These are phyloP conservation scores for Nigrograna mackinnonii DNA, from an alignment of 2,329 filamentous ascomycete genomes.

Conservation along the genomic window DNA sequence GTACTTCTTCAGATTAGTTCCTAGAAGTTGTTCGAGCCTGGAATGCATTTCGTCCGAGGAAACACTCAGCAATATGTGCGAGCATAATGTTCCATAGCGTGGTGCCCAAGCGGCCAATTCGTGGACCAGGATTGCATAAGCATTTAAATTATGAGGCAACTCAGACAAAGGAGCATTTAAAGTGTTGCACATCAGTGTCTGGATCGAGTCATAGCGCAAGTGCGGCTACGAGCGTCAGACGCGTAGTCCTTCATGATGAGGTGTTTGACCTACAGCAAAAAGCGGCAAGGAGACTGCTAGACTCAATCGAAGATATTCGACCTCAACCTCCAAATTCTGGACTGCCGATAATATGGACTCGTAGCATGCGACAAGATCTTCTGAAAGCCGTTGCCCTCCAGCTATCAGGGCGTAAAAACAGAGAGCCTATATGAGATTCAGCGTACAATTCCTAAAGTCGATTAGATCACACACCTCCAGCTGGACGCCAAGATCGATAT, in stretches of 20 bases:
- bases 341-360: constrained; percentile 16
- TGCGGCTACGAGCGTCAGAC: too few relatives aligned
- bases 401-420: constrained; percentile 32
- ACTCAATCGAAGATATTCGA: constrained; percentile 16
- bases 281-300: constrained; percentile 25
- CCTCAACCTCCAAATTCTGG: constrained; percentile 9
- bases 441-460: background rate
- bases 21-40: too few relatives aligned
- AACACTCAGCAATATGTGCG: too few relatives aligned
- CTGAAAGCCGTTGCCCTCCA: constrained; percentile 17
- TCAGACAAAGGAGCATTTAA: too few relatives aligned
- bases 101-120: too few relatives aligned
- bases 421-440: constrained; percentile 15
- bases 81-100: too few relatives aligned
- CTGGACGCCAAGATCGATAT: constrained; percentile 23
- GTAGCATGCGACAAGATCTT: constrained; percentile 24
- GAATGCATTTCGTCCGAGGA: too few relatives aligned
- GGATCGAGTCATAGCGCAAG: too few relatives aligned
- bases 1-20: too few relatives aligned
- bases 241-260: background rate
- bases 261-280: constrained; percentile 25
- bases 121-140: too few relatives aligned
- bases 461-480: constrained; percentile 19
- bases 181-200: too few relatives aligned
- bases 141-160: too few relatives aligned